Base-by-base conservation (phyloP, 768 basidiomycete genomes). In the Russula compacta region DNA sequence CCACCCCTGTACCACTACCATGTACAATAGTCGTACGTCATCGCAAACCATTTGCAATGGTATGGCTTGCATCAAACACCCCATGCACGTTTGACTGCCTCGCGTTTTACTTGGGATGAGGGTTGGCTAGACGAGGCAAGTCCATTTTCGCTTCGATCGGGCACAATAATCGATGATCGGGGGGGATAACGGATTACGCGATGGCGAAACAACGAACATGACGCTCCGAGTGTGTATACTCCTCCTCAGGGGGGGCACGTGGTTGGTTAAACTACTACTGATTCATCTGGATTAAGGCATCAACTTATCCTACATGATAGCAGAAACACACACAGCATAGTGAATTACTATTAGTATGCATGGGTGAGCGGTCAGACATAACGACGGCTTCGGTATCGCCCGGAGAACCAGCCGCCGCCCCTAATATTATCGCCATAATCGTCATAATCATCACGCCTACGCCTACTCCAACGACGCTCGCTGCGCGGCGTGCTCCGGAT, bases 401-500 rank as follows among this genome's bases (percentile, higher is more conserved):
- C 11, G 14, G 39, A 40, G 39, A 40, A 40, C 39, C 12, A 40
- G 39, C 39, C 39, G 39, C 14, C 14, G 39, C 39, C 39, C 14
- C 4, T 39, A 11, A 29, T 29, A 29, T 29, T 29, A 29, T 29
- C 24, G 3, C 3, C 24, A 29, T 29, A 1, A 29, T 29, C 24
- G 3, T 29, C 1, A 3, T 29, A 29, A 29, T 29, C 39, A 21
- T 46, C 43, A 53, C 38, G 38, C 49, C 44, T 38, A 15, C 67
- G 58, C 61, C 24, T 29, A 29, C 3, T 29, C 24, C 24, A 15
- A 40, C 14, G 4, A 15, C 39, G 6, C 39, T 57, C 42, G n/a
- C 48, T 58, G 57, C 74, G 76, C 40, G 77, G 76, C 11, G 76
- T 75, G 53, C 76, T 78, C 12, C 75, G 76, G 44, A 82, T 80